phyloP scores from a whole-genome alignment of 495 filamentous ascomycete species.

The Penicillium longicatenatum region DNA sequence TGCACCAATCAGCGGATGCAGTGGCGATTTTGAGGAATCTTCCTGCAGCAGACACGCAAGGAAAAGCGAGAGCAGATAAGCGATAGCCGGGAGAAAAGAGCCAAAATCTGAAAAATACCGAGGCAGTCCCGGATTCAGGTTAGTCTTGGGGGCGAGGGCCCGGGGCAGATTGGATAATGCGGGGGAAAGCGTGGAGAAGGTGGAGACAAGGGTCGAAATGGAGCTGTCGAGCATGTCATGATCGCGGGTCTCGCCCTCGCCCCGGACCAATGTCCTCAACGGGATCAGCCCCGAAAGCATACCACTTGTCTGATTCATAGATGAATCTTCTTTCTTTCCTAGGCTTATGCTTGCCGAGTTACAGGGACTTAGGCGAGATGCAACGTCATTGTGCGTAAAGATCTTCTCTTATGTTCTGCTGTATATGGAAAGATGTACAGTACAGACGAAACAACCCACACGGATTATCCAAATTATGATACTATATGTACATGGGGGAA shows the following conservation, averaged over 20 bases:
- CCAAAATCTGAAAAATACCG: slow-evolving; percentile 32
- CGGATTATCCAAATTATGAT: background rate
- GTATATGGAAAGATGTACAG: too few species aligned
- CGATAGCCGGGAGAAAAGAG: slow-evolving; percentile 26
- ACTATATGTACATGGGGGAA: background rate
- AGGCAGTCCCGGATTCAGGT: slow-evolving; percentile 22
- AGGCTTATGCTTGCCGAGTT: background rate
- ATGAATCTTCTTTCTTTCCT: background rate
- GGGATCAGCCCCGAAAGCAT: slow-evolving; percentile 25
- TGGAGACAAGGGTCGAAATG: slow-evolving; percentile 7
- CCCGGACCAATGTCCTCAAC: slow-evolving; percentile 18
- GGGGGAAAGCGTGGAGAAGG: slow-evolving; percentile 31
- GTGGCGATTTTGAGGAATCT: background rate
- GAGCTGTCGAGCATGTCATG: slow-evolving; percentile 6
- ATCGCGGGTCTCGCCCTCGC: slow-evolving; percentile 7
- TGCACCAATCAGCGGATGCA: background rate
- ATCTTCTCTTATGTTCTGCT: too few species aligned
- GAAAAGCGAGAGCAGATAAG: slow-evolving; percentile 13
- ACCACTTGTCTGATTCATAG: background rate
- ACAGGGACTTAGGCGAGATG: background rate
- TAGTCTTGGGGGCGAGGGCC: background rate
- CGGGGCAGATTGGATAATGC: slow-evolving; percentile 19
- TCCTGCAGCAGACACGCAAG: background rate
- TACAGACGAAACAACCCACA: background rate
- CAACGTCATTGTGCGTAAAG: background rate